Evolutionary conservation across 2,329 filamentous ascomycete species (phyloP).

Genomic region (Phyllosticta capitalensis): DNA sequence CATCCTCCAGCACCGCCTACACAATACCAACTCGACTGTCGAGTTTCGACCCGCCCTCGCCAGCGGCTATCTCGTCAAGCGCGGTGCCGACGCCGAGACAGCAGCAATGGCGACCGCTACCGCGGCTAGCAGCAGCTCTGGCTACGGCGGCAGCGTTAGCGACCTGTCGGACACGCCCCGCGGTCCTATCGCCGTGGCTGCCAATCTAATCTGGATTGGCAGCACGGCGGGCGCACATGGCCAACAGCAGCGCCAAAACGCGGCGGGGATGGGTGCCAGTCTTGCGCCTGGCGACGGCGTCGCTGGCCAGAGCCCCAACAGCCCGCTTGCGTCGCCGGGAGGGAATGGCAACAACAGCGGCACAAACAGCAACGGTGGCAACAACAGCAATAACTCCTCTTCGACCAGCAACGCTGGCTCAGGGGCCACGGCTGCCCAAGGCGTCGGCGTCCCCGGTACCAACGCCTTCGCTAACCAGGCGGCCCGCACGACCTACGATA

Average conservation of each 20-base stretch:
- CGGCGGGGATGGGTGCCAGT: background rate
- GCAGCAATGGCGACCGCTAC: background rate
- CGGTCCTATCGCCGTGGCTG: constrained; percentile 27
- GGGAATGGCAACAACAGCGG: background rate
- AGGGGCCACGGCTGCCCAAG: background rate
- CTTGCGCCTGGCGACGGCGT: background rate
- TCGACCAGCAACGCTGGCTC: constrained; percentile 11
- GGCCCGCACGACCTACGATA: constrained; percentile 39
- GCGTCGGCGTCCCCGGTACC: background rate
- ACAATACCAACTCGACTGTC: constrained; percentile 26
- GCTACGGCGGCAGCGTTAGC: constrained; percentile 7
- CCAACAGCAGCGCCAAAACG: constrained; percentile 10
- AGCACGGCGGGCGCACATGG: constrained; percentile 22
- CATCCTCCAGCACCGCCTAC: constrained; percentile 52
- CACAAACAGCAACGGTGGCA: background rate
- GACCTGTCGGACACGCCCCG: constrained; percentile 17
- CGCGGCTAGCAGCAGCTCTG: background rate
- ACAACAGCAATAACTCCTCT: background rate
- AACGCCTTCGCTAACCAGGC: constrained; percentile 4
- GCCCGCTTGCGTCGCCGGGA: constrained; percentile 12
- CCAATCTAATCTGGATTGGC: constrained; percentile 38
- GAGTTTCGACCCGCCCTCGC: constrained; percentile 30
- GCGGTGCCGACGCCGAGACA: constrained; percentile 19
- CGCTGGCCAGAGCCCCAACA: constrained; percentile 3
- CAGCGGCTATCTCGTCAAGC: constrained; percentile 36